These are phyloP conservation scores for Balamuthia mandrillaris DNA, from an alignment of 208 protist genomes.

Conservation along the genomic window DNA sequence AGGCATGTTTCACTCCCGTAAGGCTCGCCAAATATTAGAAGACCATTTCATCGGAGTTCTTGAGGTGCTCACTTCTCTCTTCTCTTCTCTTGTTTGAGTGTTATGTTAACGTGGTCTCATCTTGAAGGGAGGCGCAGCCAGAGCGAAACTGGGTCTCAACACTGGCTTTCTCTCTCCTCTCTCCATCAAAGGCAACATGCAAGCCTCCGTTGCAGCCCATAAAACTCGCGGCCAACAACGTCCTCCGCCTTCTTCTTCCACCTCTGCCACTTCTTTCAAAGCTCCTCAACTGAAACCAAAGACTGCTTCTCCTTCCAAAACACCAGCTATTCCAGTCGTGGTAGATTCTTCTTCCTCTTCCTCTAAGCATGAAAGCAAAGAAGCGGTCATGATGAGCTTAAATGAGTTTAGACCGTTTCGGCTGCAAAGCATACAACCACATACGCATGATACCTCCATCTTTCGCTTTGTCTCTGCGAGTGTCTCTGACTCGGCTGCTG, in stretches of 20 bases:
- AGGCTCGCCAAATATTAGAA: conserved; percentile 47
- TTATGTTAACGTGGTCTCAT: neutral
- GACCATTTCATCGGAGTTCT: conserved; percentile 37
- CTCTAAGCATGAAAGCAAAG: neutral
- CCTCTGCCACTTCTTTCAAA: neutral
- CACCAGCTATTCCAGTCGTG: neutral
- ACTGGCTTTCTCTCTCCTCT: neutral
- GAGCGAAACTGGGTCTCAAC: neutral
- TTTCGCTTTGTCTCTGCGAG: neutral
- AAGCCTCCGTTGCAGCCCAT: neutral
- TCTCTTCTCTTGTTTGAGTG: neutral
- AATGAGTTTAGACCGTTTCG: neutral
- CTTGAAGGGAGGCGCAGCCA: neutral
- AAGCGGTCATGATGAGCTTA: neutral
- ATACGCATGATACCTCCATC: conserved; percentile 4
- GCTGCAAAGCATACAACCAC: neutral
- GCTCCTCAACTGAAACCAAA: neutral
- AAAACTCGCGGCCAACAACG: neutral
- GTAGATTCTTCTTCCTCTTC: neutral
- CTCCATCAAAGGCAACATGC: neutral
- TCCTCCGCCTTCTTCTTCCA: neutral
- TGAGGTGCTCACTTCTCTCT: neutral
- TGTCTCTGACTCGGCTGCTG: too few species aligned
- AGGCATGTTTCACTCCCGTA: conserved; percentile 51
- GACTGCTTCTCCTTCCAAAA: neutral